Conservation (phyloP, 768 basidiomycete genomes). For the Coprinellus aureogranulatus region DNA sequence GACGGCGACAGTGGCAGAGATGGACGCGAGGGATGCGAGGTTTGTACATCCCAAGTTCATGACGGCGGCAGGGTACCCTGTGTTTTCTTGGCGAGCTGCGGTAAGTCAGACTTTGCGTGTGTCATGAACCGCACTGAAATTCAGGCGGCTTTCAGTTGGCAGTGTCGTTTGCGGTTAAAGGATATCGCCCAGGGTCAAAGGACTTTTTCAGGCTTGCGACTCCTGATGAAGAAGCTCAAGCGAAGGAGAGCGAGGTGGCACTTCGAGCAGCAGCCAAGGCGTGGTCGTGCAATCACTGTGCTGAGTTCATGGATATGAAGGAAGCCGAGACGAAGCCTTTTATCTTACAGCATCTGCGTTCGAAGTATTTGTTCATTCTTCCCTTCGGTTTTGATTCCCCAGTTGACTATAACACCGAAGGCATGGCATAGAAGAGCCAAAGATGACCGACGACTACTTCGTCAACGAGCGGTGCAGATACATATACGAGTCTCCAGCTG, state of each 20-base stretch:
- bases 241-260: too few species aligned
- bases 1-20: background rate
- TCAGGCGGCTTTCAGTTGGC: too few species aligned
- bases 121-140: too few species aligned
- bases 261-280: background rate
- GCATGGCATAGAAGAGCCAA: background rate
- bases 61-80: background rate
- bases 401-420: background rate
- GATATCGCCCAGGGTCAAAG: too few species aligned
- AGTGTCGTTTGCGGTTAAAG: too few species aligned
- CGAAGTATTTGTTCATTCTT: background rate
- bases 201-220: too few species aligned
- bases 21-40: background rate
- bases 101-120: background rate
- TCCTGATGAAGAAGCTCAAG: too few species aligned
- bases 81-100: background rate
- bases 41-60: background rate
- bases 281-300: background rate
- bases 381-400: background rate
- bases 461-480: background rate
- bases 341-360: background rate
- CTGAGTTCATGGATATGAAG: background rate
- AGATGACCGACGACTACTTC: background rate
- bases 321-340: background rate
- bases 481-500: background rate